Evolutionary conservation across 73 alveolate genomes (phyloP).

Genomic region (Paramecium sonneborni): DNA sequence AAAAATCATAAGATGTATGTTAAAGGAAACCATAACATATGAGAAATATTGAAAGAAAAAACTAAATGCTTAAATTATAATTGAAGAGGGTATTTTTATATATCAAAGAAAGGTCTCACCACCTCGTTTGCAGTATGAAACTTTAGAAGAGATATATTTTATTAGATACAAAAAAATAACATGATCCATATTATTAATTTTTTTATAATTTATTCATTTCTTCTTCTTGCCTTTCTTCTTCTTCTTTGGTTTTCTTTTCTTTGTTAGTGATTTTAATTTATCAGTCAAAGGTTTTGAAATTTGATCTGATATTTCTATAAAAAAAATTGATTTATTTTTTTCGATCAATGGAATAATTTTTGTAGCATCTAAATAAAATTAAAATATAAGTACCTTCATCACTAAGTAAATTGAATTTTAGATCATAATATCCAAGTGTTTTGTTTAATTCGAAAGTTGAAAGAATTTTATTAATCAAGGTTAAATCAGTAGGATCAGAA

Average conservation of each 20-base stretch:
- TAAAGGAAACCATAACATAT: neutral
- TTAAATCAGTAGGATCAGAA: constrained; percentile 36
- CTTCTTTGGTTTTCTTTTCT: constrained; percentile 68
- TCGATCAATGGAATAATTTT: constrained; percentile 59
- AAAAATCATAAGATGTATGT: neutral
- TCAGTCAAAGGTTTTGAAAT: constrained; percentile 58
- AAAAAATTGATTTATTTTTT: constrained; percentile 58
- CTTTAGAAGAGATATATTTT: neutral
- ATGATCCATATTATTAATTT: neutral
- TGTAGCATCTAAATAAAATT: constrained; percentile 34
- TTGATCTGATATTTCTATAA: constrained; percentile 64
- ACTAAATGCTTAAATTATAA: neutral
- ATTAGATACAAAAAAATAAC: neutral
- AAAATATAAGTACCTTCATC: constrained; percentile 31
- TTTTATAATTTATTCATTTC: constrained; percentile 13
- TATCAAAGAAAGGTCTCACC: neutral
- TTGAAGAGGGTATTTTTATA: neutral
- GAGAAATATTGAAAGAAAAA: neutral
- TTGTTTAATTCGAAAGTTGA: constrained; percentile 42
- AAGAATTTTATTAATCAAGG: constrained; percentile 21
- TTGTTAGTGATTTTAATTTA: constrained; percentile 52
- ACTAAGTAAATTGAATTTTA: constrained; percentile 45
- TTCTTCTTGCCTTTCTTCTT: constrained; percentile 63
- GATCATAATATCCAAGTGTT: constrained; percentile 52
- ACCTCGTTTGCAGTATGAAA: constrained; percentile 8